A percentile compares a stretch with the other conserved stretches of the same genome.
Evolutionary conservation across 2,329 filamentous ascomycete species (phyloP).

Genomic region (Eutypella sp.): DNA sequence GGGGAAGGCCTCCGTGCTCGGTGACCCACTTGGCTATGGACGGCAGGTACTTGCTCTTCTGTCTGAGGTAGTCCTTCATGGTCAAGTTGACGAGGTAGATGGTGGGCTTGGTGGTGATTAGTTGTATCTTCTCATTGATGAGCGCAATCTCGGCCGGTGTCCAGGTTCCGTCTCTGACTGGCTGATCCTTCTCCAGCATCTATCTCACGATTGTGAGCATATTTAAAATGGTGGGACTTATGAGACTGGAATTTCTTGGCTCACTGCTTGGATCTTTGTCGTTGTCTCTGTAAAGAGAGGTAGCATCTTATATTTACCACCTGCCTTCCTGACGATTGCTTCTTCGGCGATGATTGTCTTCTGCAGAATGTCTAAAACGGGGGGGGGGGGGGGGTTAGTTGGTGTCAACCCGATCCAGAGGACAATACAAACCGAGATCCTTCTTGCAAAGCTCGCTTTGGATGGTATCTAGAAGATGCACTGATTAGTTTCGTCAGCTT

Average conservation of each 20-base stretch:
- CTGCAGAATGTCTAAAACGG: constrained; percentile 31
- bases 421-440: constrained; percentile 19
- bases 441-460: constrained; percentile 38
- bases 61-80: constrained; percentile 42
- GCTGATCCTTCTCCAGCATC: constrained; percentile 35
- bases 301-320: constrained; percentile 41
- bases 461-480: constrained; percentile 27
- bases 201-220: constrained; percentile 9
- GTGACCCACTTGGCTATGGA: constrained; percentile 40
- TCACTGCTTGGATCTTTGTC: constrained; percentile 33
- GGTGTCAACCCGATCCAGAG: background rate
- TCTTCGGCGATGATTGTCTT: constrained; percentile 36
- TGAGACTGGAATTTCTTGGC: constrained; percentile 1
- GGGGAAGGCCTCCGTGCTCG: constrained; percentile 35
- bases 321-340: constrained; percentile 35
- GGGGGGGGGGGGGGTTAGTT: background rate
- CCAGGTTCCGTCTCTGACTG: constrained; percentile 38
- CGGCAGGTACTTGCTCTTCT: constrained; percentile 42
- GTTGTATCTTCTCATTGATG: constrained; percentile 41
- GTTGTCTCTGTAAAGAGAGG: constrained; percentile 39
- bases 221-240: background rate
- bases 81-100: constrained; percentile 42
- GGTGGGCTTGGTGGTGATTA: constrained; percentile 40
- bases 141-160: constrained; percentile 37
- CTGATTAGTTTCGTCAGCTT: constrained; percentile 8